phyloP scores from a whole-genome alignment of 345 rosid genomes.

The Geranium rotundifolium region DNA sequence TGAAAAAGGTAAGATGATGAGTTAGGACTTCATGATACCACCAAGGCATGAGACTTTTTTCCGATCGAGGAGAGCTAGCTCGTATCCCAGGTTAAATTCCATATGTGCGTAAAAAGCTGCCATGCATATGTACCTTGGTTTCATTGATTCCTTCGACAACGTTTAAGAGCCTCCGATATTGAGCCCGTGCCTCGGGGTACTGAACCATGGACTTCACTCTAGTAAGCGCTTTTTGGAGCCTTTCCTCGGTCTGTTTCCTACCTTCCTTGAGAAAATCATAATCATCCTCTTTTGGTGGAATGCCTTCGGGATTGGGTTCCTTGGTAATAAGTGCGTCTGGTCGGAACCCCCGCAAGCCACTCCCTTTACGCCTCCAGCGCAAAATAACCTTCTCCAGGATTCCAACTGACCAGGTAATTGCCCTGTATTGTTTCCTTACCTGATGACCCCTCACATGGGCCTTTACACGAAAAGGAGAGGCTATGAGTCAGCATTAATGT shows the following conservation, averaged over 20 bases:
- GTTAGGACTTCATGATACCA: not conserved
- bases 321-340: conserved; percentile 29
- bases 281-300: conserved; percentile 51
- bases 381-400: conserved; percentile 80
- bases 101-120: not conserved
- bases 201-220: conserved; percentile 94
- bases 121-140: conserved; percentile 36
- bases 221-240: conserved; percentile 72
- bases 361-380: conserved; percentile 90
- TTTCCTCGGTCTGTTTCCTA: conserved; percentile 80
- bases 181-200: conserved; percentile 76
- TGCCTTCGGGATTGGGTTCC: conserved; percentile 23
- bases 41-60: too few species aligned
- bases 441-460: conserved; percentile 93
- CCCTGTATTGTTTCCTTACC: conserved; percentile 61
- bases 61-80: not conserved
- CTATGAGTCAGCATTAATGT: conserved; percentile 8
- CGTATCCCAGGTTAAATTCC: not conserved
- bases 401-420: conserved; percentile 82
- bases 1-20: not conserved
- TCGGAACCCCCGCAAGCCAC: conserved; percentile 72
- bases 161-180: conserved; percentile 71
- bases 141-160: conserved; percentile 62
- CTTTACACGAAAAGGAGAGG: conserved; percentile 23
- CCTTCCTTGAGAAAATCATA: conserved; percentile 85